Conservation (phyloP, 2,329 filamentous ascomycete genomes). For the Lojkania enalia region DNA sequence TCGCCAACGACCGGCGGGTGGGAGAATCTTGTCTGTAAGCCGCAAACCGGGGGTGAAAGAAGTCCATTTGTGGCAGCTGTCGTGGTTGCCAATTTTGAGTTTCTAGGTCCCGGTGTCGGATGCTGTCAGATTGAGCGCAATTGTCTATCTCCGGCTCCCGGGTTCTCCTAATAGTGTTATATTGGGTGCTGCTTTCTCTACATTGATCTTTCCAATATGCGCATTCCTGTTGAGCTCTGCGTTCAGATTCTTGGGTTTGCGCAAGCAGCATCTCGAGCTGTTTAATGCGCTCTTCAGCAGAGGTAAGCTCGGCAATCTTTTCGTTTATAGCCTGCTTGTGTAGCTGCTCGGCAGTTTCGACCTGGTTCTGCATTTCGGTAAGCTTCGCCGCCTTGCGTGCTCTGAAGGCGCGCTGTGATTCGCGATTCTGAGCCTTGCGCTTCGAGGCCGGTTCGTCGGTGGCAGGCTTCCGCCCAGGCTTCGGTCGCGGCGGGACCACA, state of each 20-base stretch:
- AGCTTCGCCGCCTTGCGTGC: constrained; percentile 85
- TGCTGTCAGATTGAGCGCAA: constrained; percentile 11
- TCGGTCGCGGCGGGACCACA: constrained; percentile 49
- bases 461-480: constrained; percentile 87
- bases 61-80: constrained; percentile 8
- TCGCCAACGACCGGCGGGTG: constrained; percentile 14
- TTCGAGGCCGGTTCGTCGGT: constrained; percentile 92
- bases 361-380: constrained; percentile 59
- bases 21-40: constrained; percentile 22
- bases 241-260: constrained; percentile 16
- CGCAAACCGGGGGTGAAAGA: constrained; percentile 8
- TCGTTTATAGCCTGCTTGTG: constrained; percentile 21
- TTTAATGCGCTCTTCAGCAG: constrained; percentile 4
- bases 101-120: constrained; percentile 11
- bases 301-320: constrained; percentile 18
- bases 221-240: constrained; percentile 15
- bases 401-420: constrained; percentile 86
- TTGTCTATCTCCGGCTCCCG: no score
- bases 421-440: constrained; percentile 91
- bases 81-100: not conserved
- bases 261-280: constrained; percentile 11
- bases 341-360: constrained; percentile 36
- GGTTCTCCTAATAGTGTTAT: constrained; percentile 14
- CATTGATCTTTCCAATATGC: constrained; percentile 21
- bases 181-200: constrained; percentile 5